A percentile compares a stretch with the other conserved stretches of the same genome.
These are phyloP conservation scores for Sporisorium exsertum DNA, from an alignment of 1,284 basidiomycete genomes.

Conservation along the genomic window DNA sequence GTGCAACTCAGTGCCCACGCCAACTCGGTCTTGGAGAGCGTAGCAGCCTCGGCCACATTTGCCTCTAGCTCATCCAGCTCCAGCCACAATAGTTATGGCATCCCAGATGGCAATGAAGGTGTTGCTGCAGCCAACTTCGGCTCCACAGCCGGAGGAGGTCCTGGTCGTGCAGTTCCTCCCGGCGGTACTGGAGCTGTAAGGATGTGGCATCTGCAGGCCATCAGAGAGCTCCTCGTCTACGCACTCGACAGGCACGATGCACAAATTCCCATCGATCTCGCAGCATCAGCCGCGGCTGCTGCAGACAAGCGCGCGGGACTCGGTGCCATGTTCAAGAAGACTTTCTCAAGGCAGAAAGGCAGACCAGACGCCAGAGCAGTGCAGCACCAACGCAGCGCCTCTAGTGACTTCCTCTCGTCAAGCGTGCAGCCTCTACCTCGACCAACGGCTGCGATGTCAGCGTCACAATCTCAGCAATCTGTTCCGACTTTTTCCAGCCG, in stretches of 20 bases:
- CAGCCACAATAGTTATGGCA: conserved; percentile 18
- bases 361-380: background rate
- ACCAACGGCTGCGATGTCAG: background rate
- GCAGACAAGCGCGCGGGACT: conserved; percentile 24
- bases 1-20: conserved; percentile 52
- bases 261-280: conserved; percentile 42
- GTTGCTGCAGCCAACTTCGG: conserved; percentile 52
- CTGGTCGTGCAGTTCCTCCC: conserved; percentile 48
- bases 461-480: background rate
- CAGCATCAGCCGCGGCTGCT: background rate
- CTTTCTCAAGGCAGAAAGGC: conserved; percentile 26
- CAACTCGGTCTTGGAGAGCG: conserved; percentile 42
- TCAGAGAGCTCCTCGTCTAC: conserved; percentile 47
- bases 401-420: conserved; percentile 12
- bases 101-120: conserved; percentile 17
- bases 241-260: conserved; percentile 48
- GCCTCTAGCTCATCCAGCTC: conserved; percentile 21
- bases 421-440: conserved; percentile 10
- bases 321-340: conserved; percentile 43
- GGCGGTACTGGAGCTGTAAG: conserved; percentile 44
- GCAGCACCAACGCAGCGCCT: conserved; percentile 1
- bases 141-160: conserved; percentile 42
- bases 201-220: conserved; percentile 60
- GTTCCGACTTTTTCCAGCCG: background rate
- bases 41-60: conserved; percentile 10